Evolutionary conservation across 2,329 filamentous ascomycete species (phyloP).

Genomic region (Neocucurbitaria cava): DNA sequence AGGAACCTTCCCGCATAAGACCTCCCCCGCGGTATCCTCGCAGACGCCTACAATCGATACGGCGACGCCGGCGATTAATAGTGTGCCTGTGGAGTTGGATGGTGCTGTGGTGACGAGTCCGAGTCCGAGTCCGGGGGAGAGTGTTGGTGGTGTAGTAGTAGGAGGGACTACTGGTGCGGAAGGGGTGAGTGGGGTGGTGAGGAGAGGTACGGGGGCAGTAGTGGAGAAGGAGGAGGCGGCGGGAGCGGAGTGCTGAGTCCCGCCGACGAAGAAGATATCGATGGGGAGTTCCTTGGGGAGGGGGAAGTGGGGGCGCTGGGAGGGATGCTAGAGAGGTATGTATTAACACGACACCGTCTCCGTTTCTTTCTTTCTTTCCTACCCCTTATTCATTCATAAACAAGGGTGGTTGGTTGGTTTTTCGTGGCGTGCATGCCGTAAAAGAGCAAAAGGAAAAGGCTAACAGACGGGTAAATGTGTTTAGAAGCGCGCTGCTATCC

Average conservation of each 20-base stretch:
- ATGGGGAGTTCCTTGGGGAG: conserved; percentile 38
- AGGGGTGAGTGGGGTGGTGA: conserved; percentile 5
- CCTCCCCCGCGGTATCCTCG: conserved; percentile 27
- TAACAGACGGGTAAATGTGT: too few species aligned
- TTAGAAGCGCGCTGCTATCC: conserved; percentile 49
- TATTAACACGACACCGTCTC: too few species aligned
- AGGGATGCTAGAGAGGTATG: conserved; percentile 34
- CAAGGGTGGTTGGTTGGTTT: too few species aligned
- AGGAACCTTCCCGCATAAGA: conserved; percentile 37
- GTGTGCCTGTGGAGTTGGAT: conserved; percentile 54
- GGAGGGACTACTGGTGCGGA: too few species aligned
- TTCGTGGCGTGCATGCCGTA: too few species aligned
- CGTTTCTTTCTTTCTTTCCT: background rate
- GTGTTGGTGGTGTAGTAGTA: too few species aligned
- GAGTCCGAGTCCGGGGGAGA: conserved; percentile 33
- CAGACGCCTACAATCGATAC: conserved; percentile 47
- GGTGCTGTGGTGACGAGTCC: conserved; percentile 31
- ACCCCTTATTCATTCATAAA: background rate
- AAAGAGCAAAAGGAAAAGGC: too few species aligned
- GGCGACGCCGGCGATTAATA: conserved; percentile 51
- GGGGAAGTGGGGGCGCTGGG: conserved; percentile 19
- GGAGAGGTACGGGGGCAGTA: conserved; percentile 19
- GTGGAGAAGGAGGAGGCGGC: background rate
- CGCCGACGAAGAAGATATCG: conserved; percentile 37
- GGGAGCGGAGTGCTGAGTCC: conserved; percentile 18